Base-by-base conservation (phyloP, 1,284 basidiomycete genomes). In the Trametes versicolor region DNA sequence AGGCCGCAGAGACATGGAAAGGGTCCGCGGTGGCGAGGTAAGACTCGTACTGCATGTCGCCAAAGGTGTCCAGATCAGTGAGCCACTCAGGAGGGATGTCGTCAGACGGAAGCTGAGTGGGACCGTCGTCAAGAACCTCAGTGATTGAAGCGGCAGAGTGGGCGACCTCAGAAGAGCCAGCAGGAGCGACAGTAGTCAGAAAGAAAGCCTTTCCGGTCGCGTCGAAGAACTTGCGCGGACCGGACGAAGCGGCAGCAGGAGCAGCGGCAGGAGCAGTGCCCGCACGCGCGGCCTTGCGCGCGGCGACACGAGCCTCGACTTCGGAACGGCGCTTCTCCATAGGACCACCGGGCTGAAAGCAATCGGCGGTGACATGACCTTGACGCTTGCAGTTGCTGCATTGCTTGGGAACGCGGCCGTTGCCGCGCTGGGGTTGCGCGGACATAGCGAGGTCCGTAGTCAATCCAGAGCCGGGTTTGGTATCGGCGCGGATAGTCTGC, bases 351-450 rank as follows among this genome's bases (percentile, higher is more conserved):
- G 37, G 45, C 12, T 58, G 48, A 23, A 19, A 69, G 34, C 63
- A 71, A 10, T 48, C 39, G 2, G 25, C 52, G 5, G 39, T 47
- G 23, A 25, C 7, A 37, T 67, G 67, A 29, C 54, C 60, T 8
- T 32, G 36, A 15, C 43, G 39, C 7, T 65, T 63, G 50, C 63
- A 69, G 34, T 66, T 55, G 21, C 51, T 25, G 45, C 63, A 68
- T n/a, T 32, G 27, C 27, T 21, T 34, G 13, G 12, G 48, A 27
- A 21, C 13, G 41, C 39, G n/a, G 13, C 7, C 29, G 19, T 17
- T 2, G 8, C 5, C 15, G n/a, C 49, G 12, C 19, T 15, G 37
- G 29, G 27, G 15, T n/a, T 37, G 34, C 4, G 55, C 45, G 41
- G 55, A 23, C 21, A 59, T 13, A 1, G 50, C 29, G 47, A 51